These are phyloP conservation scores for Pneumocystis sp. DNA, from an alignment of 1,139 yeast genomes.

Conservation along the genomic window DNA sequence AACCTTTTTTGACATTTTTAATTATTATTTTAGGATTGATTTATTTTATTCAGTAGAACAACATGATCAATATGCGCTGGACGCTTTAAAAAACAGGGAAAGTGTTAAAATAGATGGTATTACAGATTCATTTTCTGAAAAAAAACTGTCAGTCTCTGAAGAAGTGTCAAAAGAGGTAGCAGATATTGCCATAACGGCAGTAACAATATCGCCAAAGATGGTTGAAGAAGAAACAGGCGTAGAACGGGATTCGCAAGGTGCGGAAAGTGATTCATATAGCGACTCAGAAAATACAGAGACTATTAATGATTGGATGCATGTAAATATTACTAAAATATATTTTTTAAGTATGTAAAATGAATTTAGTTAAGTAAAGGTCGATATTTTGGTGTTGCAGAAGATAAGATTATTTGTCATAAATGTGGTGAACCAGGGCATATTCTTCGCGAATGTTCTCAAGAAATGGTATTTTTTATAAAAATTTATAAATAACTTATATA, in stretches of 20 bases:
- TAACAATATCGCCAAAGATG: neutral
- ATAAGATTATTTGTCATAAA: constrained; percentile 7
- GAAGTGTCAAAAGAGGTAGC: neutral
- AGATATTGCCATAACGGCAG: neutral
- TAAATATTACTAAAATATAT: constrained; percentile 3
- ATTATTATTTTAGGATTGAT: neutral
- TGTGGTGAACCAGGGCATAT: constrained; percentile 10
- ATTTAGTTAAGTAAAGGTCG: constrained; percentile 5
- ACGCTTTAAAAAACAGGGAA: neutral
- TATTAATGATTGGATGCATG: neutral
- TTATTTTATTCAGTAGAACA: neutral
- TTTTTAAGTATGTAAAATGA: neutral
- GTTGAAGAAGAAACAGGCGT: neutral
- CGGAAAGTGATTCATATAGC: neutral
- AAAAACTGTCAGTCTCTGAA: too few species aligned
- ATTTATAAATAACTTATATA: neutral
- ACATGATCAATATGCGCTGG: neutral
- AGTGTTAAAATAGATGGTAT: neutral
- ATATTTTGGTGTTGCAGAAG: constrained; percentile 8
- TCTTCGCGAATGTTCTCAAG: constrained; percentile 5
- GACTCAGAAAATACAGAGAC: constrained; percentile 1
- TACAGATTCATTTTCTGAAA: neutral
- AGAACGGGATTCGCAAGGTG: neutral
- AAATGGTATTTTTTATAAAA: neutral
- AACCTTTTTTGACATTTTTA: too few species aligned